phyloP scores from a whole-genome alignment of 106 monocot species.

The Hemerocallis citrina region DNA sequence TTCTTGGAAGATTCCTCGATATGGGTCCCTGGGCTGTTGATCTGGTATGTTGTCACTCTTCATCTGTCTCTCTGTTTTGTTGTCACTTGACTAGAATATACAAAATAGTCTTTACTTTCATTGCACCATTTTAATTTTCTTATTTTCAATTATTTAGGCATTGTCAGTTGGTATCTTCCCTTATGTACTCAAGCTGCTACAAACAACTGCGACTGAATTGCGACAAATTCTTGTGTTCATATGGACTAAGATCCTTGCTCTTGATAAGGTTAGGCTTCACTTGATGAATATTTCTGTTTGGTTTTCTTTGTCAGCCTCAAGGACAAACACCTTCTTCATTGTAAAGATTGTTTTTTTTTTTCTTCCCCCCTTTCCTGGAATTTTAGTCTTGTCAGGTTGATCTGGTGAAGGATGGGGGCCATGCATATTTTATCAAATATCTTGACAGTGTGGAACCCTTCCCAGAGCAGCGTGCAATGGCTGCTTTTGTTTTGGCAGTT shows the following conservation, averaged over 20 bases:
- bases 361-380: not conserved
- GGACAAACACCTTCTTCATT: not conserved
- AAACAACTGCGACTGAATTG: constrained; percentile 70
- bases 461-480: constrained; percentile 89
- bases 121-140: not conserved
- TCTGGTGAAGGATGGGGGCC: constrained; percentile 78
- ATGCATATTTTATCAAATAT: constrained; percentile 71
- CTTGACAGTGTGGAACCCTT: constrained; percentile 70
- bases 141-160: constrained; percentile 28
- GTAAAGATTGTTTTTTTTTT: not conserved
- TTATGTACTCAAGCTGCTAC: constrained; percentile 73
- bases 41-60: constrained; percentile 29
- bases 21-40: constrained; percentile 90
- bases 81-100: not conserved
- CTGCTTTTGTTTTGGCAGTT: constrained; percentile 82
- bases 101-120: not conserved
- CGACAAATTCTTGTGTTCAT: constrained; percentile 79
- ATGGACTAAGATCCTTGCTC: constrained; percentile 83
- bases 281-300: constrained; percentile 13
- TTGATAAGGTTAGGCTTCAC: constrained; percentile 88
- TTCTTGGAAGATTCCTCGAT: constrained; percentile 85
- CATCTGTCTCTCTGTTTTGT: constrained; percentile 1
- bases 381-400: constrained; percentile 72
- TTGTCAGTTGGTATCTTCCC: constrained; percentile 82
- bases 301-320: too few relatives aligned